Evolutionary conservation across 169 alveolate species (phyloP), one percentile per base, ranked within the genome.

Genomic region (Plasmodium berghei): DNA sequence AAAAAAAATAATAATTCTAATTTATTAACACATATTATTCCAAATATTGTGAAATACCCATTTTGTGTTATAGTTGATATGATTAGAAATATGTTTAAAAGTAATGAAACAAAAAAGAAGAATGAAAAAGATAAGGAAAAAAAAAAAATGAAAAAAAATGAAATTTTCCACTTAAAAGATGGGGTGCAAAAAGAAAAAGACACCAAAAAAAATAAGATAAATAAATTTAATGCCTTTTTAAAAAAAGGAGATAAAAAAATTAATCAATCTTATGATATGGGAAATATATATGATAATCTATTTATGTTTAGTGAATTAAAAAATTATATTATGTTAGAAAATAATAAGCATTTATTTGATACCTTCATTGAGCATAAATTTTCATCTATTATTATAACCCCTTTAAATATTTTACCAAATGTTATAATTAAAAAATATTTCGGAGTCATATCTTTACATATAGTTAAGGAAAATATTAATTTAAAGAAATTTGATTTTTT

Each of bases 391-490:
- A 83, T 83, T 18, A 83, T 83, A 54, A 83, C 90, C 46, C 90
- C 90, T 3, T 61, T 83, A 9, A 83, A 83, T 48, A 55, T 83
- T 24, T 64, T 83, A 1, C 90, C 90, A 18, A 67, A 83, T 28
- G 77, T 83, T 40, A 83, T 83, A 40, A 46, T 83, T n/a, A 83
- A 83, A 56, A 83, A 83, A 83, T 83, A 83, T 16, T 83, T 83
- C n/a, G 90, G 90, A 9, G 83, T 83, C 20, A 83, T 83, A n/a
- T 83, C 90, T 3, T 14, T 83, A 12, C 90, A 83, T 59, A 69
- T 83, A 1, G 90, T 83, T 1, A 83, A 83, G 10, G 90, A 83
- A 34, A 69, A 83, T 34, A 72, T 83, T 0, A 83, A 83, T 46
- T 48, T 83, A 42, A 83, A 83, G 42, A 71, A 83, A 40, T 83